Percentiles rank a stretch among this genome's conserved stretches.
These are phyloP conservation scores for Eurotiales sp. DNA, from an alignment of 2,329 filamentous ascomycete genomes.

Conservation along the genomic window DNA sequence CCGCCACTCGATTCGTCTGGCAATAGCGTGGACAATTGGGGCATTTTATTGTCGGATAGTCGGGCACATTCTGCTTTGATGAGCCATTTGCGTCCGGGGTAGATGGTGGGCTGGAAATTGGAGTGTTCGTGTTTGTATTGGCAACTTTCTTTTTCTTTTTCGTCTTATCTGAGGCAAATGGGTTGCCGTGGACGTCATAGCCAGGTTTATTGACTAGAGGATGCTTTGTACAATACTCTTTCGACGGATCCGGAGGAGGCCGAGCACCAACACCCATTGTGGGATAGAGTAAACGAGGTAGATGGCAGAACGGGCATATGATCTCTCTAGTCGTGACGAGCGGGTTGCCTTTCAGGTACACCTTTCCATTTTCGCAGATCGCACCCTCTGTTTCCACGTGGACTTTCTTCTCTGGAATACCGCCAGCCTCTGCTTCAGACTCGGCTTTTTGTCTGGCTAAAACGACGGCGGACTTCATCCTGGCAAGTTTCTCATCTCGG, in stretches of 20 bases:
- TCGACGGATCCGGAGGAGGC: conserved; percentile 46
- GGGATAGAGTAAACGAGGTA: conserved; percentile 58
- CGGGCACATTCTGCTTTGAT: conserved; percentile 28
- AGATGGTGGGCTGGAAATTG: conserved; percentile 32
- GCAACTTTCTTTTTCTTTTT: conserved; percentile 33
- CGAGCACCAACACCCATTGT: conserved; percentile 49
- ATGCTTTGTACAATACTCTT: conserved; percentile 57
- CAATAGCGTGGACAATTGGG: conserved; percentile 60
- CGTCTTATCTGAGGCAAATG: conserved; percentile 41
- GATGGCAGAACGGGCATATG: conserved; percentile 57
- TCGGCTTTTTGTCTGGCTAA: conserved; percentile 43
- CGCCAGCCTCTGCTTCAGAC: conserved; percentile 36
- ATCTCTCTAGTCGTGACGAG: conserved; percentile 58
- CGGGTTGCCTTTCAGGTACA: conserved; percentile 55
- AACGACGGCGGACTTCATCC: conserved; percentile 52
- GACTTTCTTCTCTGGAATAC: conserved; percentile 28
- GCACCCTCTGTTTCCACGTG: conserved; percentile 50
- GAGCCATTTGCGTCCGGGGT: conserved; percentile 27
- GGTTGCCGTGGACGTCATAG: conserved; percentile 60
- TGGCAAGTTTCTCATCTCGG: conserved; percentile 57
- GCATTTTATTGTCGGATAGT: conserved; percentile 48
- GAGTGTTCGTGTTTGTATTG: conserved; percentile 28
- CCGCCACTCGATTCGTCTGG: conserved; percentile 58
- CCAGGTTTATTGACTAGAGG: conserved; percentile 56
- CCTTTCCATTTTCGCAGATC: conserved; percentile 50